Evolutionary conservation across 176 grass and related monocot species (phyloP).

Genomic region (maize (Zea mays)): Zm-B73-REFERENCE-NAM-5.0 NC_050102.1:181791001-181791500

Average conservation of each 20-base stretch:
- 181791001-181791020: conserved; percentile 25
- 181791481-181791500: not conserved
- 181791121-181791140: not conserved
- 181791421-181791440: not conserved
- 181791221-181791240: not conserved
- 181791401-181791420: not conserved
- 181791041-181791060: conserved; percentile 43
- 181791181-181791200: not conserved
- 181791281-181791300: not conserved
- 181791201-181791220: not conserved
- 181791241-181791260: conserved; percentile 2
- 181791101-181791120: not conserved
- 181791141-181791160: not conserved
- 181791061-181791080: conserved; percentile 33
- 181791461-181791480: not conserved
- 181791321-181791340: not conserved
- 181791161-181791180: not conserved
- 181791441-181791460: not conserved
- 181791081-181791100: conserved; percentile 41
- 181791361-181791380: not conserved
- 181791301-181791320: not conserved
- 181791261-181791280: not conserved
- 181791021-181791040: conserved; percentile 27
- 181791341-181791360: not conserved
- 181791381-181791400: not conserved